Percentiles rank a stretch among this genome's conserved stretches.
phyloP scores from a whole-genome alignment of 2,329 filamentous ascomycete species.

The Phialocephala sp. region DNA sequence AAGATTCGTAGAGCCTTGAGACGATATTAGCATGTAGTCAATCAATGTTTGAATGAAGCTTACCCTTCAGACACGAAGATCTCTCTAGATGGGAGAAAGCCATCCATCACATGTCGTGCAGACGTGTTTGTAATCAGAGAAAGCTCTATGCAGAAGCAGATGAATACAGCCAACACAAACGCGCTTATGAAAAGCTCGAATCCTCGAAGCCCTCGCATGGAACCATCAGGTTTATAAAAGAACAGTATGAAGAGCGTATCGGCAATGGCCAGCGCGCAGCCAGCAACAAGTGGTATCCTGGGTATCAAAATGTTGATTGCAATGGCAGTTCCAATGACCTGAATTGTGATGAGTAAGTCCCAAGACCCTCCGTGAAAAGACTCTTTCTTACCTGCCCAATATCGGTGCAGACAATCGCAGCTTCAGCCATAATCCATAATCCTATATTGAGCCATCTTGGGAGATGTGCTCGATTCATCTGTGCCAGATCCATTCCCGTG shows the following conservation, averaged over 20 bases:
- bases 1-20: constrained; percentile 64
- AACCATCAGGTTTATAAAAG: constrained; percentile 65
- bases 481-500: constrained; percentile 56
- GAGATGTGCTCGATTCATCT: constrained; percentile 56
- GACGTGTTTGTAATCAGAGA: constrained; percentile 60
- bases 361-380: not conserved
- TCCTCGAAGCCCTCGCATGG: constrained; percentile 59
- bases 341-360: constrained; percentile 1
- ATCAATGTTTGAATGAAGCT: constrained; percentile 24
- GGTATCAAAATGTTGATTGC: constrained; percentile 68
- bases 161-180: constrained; percentile 67
- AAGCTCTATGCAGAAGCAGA: constrained; percentile 73
- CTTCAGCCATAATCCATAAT: constrained; percentile 58
- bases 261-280: constrained; percentile 68
- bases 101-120: constrained; percentile 63
- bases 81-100: constrained; percentile 65
- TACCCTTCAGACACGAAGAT: constrained; percentile 61
- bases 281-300: constrained; percentile 66
- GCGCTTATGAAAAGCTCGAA: constrained; percentile 68
- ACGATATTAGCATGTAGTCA: constrained; percentile 17
- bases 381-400: constrained; percentile 40
- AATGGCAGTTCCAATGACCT: constrained; percentile 75
- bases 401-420: constrained; percentile 44
- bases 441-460: constrained; percentile 57
- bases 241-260: constrained; percentile 71